phyloP scores from a whole-genome alignment of 2,329 filamentous ascomycete species.

The Pyricularia grisea region DNA sequence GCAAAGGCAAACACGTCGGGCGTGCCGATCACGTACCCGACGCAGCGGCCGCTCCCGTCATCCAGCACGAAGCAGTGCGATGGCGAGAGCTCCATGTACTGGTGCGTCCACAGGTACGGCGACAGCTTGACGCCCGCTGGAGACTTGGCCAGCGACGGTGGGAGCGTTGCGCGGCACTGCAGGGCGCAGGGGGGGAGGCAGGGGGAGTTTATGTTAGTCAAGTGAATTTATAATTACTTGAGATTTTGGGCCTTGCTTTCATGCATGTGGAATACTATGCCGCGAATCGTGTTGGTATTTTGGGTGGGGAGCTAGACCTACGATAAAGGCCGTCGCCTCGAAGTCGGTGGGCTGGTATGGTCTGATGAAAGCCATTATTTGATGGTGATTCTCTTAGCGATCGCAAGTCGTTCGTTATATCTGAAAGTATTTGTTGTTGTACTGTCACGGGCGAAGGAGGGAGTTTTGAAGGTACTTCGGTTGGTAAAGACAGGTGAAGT shows the following conservation, averaged over 20 bases:
- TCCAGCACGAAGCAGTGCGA: slow-evolving; percentile 37
- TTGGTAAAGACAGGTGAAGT: neutral
- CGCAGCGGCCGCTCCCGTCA: slow-evolving; percentile 31
- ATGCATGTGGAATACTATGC: neutral
- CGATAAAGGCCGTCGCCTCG: slow-evolving; percentile 30
- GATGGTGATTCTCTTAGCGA: neutral
- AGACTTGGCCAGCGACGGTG: slow-evolving; percentile 27
- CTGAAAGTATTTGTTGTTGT: neutral
- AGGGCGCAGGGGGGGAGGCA: no score
- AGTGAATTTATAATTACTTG: neutral
- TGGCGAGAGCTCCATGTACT: slow-evolving; percentile 36
- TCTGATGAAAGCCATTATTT: slow-evolving; percentile 34
- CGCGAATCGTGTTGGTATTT: neutral
- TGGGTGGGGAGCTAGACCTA: slow-evolving; percentile 18
- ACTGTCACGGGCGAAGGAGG: neutral
- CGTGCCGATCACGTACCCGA: slow-evolving; percentile 40
- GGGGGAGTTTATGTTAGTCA: neutral
- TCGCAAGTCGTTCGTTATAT: neutral
- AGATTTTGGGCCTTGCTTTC: neutral
- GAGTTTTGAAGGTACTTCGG: neutral
- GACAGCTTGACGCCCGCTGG: slow-evolving; percentile 24
- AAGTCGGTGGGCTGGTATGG: slow-evolving; percentile 27
- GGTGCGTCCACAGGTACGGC: slow-evolving; percentile 42
- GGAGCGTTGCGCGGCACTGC: slow-evolving; percentile 38
- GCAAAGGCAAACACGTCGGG: slow-evolving; percentile 31